phyloP scores from a whole-genome alignment of 805 yeast species.

The Kluyveromyces dobzhanskii region DNA sequence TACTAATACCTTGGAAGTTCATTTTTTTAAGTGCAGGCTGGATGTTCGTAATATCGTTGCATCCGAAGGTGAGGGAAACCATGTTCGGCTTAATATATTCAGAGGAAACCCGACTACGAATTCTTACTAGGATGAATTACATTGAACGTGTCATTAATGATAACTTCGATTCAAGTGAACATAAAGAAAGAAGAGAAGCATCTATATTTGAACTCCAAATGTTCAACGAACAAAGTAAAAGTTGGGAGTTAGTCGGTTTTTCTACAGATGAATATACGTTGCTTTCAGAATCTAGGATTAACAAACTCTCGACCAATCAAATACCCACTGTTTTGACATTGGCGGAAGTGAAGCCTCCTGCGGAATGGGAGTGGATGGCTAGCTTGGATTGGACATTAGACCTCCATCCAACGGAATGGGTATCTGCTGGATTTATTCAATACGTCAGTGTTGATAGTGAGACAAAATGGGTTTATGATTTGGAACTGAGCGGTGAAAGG shows the following conservation, averaged over 20 bases:
- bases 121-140: slow-evolving; percentile 40
- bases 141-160: slow-evolving; percentile 37
- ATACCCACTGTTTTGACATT: slow-evolving; percentile 12
- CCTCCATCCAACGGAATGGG: slow-evolving; percentile 58
- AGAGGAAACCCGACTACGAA: slow-evolving; percentile 54
- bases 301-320: slow-evolving; percentile 16
- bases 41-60: slow-evolving; percentile 36
- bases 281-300: slow-evolving; percentile 36
- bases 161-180: slow-evolving; percentile 33
- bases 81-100: slow-evolving; percentile 43
- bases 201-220: slow-evolving; percentile 65
- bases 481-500: slow-evolving; percentile 24
- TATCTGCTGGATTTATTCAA: slow-evolving; percentile 41
- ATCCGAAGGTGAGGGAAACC: slow-evolving; percentile 45
- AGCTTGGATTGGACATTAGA: slow-evolving; percentile 57
- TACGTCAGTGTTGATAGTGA: slow-evolving; percentile 57
- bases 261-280: slow-evolving; percentile 45
- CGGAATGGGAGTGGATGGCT: slow-evolving; percentile 44
- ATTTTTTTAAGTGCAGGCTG: slow-evolving; percentile 38
- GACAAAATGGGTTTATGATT: slow-evolving; percentile 83
- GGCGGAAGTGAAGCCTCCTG: slow-evolving; percentile 45
- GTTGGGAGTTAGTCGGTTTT: slow-evolving; percentile 60
- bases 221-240: slow-evolving; percentile 38
- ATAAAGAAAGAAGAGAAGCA: slow-evolving; percentile 41
- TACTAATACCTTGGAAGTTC: slow-evolving; percentile 32